These are phyloP conservation scores for Candida pseudofarinosa DNA, from an alignment of 805 yeast genomes.

Conservation along the genomic window DNA sequence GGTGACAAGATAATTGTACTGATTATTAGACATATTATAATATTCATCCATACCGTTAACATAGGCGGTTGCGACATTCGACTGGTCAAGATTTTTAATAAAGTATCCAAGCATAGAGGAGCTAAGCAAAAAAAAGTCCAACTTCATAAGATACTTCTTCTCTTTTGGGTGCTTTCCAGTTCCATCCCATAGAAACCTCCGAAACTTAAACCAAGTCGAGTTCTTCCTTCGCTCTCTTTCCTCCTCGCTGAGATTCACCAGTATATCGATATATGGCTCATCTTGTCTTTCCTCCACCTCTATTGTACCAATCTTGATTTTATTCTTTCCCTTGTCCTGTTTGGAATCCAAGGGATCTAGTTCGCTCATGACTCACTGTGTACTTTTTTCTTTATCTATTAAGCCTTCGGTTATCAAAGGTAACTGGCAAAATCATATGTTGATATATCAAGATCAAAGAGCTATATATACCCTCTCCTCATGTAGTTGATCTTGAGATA, in stretches of 20 bases:
- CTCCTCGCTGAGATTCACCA: slow-evolving; percentile 15
- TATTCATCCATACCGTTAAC: slow-evolving; percentile 46
- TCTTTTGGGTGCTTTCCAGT: slow-evolving; percentile 35
- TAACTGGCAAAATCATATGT: too few species aligned
- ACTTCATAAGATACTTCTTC: slow-evolving; percentile 27
- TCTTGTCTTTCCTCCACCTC: neutral
- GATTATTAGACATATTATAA: slow-evolving; percentile 36
- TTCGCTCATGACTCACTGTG: too few species aligned
- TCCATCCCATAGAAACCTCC: slow-evolving; percentile 34
- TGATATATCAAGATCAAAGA: too few species aligned
- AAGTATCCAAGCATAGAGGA: slow-evolving; percentile 54
- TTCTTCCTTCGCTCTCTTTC: slow-evolving; percentile 17
- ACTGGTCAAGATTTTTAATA: slow-evolving; percentile 41
- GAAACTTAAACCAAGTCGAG: slow-evolving; percentile 18
- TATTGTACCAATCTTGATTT: neutral
- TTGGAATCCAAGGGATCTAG: neutral
- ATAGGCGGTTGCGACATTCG: slow-evolving; percentile 43
- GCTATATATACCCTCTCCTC: too few species aligned
- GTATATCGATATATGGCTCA: slow-evolving; percentile 19
- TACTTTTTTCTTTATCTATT: too few species aligned
- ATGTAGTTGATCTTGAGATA: too few species aligned
- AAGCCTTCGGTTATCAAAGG: too few species aligned
- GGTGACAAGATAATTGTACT: slow-evolving; percentile 42
- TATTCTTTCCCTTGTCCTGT: neutral
- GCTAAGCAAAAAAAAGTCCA: slow-evolving; percentile 46